These are phyloP conservation scores for Cymbopogon citratus DNA, from an alignment of 176 grass and related monocot genomes.

Conservation along the genomic window DNA sequence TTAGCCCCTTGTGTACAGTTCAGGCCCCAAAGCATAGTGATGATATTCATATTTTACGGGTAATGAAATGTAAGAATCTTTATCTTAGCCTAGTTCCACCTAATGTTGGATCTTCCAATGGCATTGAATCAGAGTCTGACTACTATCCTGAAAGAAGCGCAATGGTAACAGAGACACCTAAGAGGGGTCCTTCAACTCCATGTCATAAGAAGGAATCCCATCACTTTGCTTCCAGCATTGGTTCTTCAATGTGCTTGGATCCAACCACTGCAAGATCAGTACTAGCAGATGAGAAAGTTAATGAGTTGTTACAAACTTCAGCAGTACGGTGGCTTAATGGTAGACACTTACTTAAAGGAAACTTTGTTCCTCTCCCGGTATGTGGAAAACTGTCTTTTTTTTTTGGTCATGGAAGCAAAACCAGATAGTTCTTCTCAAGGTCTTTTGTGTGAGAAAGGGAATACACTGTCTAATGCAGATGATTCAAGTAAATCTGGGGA, in stretches of 20 bases:
- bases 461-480: slow-evolving; percentile 8
- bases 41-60: slow-evolving; percentile 21
- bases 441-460: slow-evolving; percentile 20
- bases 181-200: slow-evolving; percentile 35
- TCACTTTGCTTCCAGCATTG: slow-evolving; percentile 25
- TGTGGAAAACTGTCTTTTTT: slow-evolving; percentile 56
- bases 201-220: slow-evolving; percentile 34
- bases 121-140: not conserved
- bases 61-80: slow-evolving; percentile 58
- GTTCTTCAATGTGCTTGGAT: slow-evolving; percentile 43
- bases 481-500: slow-evolving; percentile 15
- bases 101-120: slow-evolving; percentile 28
- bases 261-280: slow-evolving; percentile 43
- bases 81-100: slow-evolving; percentile 53
- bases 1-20: slow-evolving; percentile 48
- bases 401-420: slow-evolving; percentile 52
- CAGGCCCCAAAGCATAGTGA: slow-evolving; percentile 5
- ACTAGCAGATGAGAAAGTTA: slow-evolving; percentile 70
- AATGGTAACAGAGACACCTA: slow-evolving; percentile 32
- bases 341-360: slow-evolving; percentile 71
- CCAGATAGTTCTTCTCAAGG: slow-evolving; percentile 28
- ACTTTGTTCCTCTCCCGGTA: slow-evolving; percentile 54
- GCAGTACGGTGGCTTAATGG: slow-evolving; percentile 63
- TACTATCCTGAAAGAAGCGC: slow-evolving; percentile 17
- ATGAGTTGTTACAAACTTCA: slow-evolving; percentile 57